These are phyloP conservation scores for Lecanosticta acicola DNA, from an alignment of 2,329 filamentous ascomycete genomes.

Conservation along the genomic window DNA sequence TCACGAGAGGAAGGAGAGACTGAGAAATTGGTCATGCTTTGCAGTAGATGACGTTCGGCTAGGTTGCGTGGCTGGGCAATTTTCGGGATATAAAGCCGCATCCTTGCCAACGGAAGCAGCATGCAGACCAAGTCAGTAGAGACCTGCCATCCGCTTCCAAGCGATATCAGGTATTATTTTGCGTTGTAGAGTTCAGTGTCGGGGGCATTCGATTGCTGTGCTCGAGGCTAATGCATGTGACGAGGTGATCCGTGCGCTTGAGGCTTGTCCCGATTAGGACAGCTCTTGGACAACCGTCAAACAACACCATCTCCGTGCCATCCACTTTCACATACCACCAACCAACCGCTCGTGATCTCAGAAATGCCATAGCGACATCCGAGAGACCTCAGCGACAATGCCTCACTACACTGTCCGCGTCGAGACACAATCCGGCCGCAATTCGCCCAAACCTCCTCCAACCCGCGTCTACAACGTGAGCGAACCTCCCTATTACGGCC, in stretches of 20 bases:
- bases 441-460: constrained; percentile 51
- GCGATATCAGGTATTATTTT: no score
- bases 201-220: no score
- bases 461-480: constrained; percentile 47
- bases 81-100: no score
- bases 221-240: no score
- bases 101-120: no score
- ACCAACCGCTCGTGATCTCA: not conserved
- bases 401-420: constrained; percentile 34
- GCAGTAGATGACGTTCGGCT: no score
- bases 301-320: not conserved
- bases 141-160: no score
- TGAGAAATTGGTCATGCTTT: no score
- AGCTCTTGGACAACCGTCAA: not conserved
- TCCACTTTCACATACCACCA: not conserved
- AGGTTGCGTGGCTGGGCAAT: no score
- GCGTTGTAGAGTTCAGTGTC: no score
- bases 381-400: constrained; percentile 20
- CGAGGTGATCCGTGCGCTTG: not conserved
- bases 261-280: not conserved
- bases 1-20: not conserved
- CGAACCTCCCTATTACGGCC: constrained; percentile 58
- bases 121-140: no score
- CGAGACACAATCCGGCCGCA: constrained; percentile 23
- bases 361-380: constrained; percentile 5